phyloP scores from a whole-genome alignment of 805 yeast species.

The Pichia sporocuriosa region DNA sequence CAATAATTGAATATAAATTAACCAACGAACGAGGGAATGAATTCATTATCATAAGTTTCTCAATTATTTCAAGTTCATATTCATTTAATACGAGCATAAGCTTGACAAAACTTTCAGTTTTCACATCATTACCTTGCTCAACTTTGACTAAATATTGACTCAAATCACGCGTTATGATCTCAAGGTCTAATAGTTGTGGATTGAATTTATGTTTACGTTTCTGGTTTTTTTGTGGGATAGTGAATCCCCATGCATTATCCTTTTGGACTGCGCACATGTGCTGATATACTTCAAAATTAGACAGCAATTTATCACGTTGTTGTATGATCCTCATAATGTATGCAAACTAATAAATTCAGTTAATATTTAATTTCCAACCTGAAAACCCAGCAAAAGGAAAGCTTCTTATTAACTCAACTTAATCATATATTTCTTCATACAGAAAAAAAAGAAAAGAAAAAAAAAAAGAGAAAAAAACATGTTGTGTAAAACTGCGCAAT shows the following conservation, averaged over 20 bases:
- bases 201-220: slow-evolving; percentile 27
- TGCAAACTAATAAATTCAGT: no score
- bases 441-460: no score
- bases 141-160: slow-evolving; percentile 34
- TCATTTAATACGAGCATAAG: slow-evolving; percentile 38
- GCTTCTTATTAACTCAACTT: no score
- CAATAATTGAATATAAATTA: slow-evolving; percentile 70
- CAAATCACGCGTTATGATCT: slow-evolving; percentile 43
- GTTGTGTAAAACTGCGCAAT: neutral
- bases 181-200: slow-evolving; percentile 39
- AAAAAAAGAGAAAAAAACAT: no score
- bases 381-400: no score
- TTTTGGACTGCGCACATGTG: slow-evolving; percentile 45
- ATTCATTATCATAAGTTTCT: slow-evolving; percentile 77
- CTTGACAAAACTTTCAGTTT: slow-evolving; percentile 27
- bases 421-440: no score
- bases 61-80: slow-evolving; percentile 68
- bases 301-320: slow-evolving; percentile 50
- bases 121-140: slow-evolving; percentile 27
- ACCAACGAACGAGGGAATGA: slow-evolving; percentile 76
- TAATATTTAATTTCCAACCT: neutral
- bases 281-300: slow-evolving; percentile 58
- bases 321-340: slow-evolving; percentile 40
- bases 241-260: slow-evolving; percentile 41
- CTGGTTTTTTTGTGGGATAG: slow-evolving; percentile 17